Conservation (phyloP, 2,329 filamentous ascomycete genomes). For the Ophiostoma ulmi region DNA sequence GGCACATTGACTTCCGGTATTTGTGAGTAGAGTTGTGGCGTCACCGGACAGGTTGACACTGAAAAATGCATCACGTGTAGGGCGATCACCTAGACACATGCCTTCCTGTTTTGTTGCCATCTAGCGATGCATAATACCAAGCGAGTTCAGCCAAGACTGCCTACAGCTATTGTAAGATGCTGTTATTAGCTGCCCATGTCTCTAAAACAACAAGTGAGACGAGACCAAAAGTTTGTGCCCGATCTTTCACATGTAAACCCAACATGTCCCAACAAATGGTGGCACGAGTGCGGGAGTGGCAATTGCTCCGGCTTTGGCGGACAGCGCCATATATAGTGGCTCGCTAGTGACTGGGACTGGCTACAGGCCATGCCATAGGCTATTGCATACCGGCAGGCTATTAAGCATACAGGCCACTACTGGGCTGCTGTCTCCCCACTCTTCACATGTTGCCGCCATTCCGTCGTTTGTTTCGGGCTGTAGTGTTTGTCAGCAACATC, state of each 20-base stretch:
- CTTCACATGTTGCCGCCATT: slow-evolving; percentile 5
- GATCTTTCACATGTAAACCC: slow-evolving; percentile 6
- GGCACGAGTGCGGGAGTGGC: slow-evolving; percentile 2
- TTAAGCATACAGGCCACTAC: neutral
- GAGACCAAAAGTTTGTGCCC: neutral
- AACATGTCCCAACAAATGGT: neutral
- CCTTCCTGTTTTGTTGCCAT: neutral
- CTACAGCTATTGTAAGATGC: neutral
- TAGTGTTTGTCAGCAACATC: neutral
- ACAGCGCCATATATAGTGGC: neutral
- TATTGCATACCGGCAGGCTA: neutral
- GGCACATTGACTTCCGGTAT: neutral
- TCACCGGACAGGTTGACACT: neutral
- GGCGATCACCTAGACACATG: neutral
- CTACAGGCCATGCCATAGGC: neutral
- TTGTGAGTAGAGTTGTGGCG: neutral
- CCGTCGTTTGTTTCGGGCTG: neutral
- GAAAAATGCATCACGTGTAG: slow-evolving; percentile 1
- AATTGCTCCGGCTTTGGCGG: neutral
- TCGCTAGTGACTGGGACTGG: neutral
- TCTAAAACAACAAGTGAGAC: neutral
- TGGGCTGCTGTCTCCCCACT: slow-evolving; percentile 4
- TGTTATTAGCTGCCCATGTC: neutral
- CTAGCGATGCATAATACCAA: neutral
- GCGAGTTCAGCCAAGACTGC: neutral